phyloP scores from a whole-genome alignment of 805 yeast genomes.

The Diddensiella transvaalensis region DNA sequence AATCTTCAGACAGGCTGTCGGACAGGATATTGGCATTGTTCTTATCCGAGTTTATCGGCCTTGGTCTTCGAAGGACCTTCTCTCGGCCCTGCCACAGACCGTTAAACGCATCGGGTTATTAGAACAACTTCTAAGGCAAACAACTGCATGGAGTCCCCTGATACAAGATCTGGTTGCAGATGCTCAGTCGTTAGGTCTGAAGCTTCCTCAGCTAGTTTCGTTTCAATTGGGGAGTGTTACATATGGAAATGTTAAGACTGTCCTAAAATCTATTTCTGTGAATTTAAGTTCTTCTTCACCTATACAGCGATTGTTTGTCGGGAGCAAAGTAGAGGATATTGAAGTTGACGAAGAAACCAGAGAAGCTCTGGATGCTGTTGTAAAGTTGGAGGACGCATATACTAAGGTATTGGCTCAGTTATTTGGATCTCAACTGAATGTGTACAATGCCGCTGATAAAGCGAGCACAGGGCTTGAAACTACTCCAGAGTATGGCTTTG shows the following conservation, averaged over 20 bases:
- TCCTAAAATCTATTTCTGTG: slow-evolving; percentile 46
- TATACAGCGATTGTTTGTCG: slow-evolving; percentile 59
- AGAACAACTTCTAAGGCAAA: slow-evolving; percentile 54
- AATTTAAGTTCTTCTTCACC: slow-evolving; percentile 56
- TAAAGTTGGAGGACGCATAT: slow-evolving; percentile 69
- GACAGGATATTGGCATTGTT: slow-evolving; percentile 45
- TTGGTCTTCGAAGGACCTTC: slow-evolving; percentile 53
- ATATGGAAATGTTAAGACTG: slow-evolving; percentile 38
- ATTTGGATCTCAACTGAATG: slow-evolving; percentile 49
- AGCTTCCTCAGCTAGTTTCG: slow-evolving; percentile 38
- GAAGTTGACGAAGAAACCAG: slow-evolving; percentile 24
- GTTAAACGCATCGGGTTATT: slow-evolving; percentile 57
- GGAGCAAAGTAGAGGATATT: slow-evolving; percentile 34
- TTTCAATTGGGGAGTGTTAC: slow-evolving; percentile 48
- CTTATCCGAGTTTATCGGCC: slow-evolving; percentile 70
- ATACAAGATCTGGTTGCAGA: slow-evolving; percentile 71
- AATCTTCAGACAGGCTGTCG: slow-evolving; percentile 41
- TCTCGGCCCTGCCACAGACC: slow-evolving; percentile 49
- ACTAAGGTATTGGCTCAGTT: slow-evolving; percentile 69
- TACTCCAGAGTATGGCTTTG: slow-evolving; percentile 86
- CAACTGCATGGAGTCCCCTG: slow-evolving; percentile 60
- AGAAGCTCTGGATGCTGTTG: slow-evolving; percentile 46
- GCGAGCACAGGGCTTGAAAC: slow-evolving; percentile 41
- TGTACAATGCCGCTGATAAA: slow-evolving; percentile 56
- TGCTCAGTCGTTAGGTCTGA: slow-evolving; percentile 29